A percentile compares a stretch with the other conserved stretches of the same genome.
These are phyloP conservation scores for Amylostereum chailletii DNA, from an alignment of 1,284 basidiomycete genomes.

Conservation along the genomic window DNA sequence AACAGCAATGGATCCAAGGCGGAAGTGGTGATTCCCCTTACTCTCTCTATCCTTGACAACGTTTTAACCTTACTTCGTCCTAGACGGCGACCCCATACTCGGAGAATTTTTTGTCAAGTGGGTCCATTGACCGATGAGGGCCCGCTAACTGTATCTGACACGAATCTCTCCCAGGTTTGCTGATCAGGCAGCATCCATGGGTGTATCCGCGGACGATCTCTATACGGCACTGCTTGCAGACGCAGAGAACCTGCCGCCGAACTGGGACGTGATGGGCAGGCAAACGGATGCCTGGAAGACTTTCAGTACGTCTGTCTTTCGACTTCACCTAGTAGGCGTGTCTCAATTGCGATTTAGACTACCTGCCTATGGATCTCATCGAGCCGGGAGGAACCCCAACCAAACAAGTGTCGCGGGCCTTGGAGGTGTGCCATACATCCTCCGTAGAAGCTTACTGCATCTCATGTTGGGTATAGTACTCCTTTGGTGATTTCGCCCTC, in stretches of 20 bases:
- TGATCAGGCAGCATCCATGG: slow-evolving; percentile 34
- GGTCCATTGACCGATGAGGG: slow-evolving; percentile 7
- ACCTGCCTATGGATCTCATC: slow-evolving; percentile 44
- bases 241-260: slow-evolving; percentile 46
- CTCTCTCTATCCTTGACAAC: background rate
- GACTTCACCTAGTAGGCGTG: background rate
- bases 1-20: slow-evolving; percentile 46
- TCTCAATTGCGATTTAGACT: slow-evolving; percentile 24
- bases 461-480: slow-evolving; percentile 29
- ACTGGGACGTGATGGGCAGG: slow-evolving; percentile 59
- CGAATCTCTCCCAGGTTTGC: slow-evolving; percentile 30
- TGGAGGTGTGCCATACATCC: slow-evolving; percentile 35
- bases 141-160: background rate
- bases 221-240: slow-evolving; percentile 50
- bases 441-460: background rate
- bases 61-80: background rate
- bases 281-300: slow-evolving; percentile 49
- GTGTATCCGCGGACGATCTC: slow-evolving; percentile 37
- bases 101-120: slow-evolving; percentile 63
- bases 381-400: slow-evolving; percentile 47
- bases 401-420: slow-evolving; percentile 50
- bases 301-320: slow-evolving; percentile 13
- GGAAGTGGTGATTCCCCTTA: slow-evolving; percentile 43
- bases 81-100: slow-evolving; percentile 56
- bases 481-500: slow-evolving; percentile 56